Percentiles rank a stretch among this genome's conserved stretches.
These are phyloP conservation scores for Neopestalotiopsis clavispora DNA, from an alignment of 2,329 filamentous ascomycete species.

Conservation along the genomic window DNA sequence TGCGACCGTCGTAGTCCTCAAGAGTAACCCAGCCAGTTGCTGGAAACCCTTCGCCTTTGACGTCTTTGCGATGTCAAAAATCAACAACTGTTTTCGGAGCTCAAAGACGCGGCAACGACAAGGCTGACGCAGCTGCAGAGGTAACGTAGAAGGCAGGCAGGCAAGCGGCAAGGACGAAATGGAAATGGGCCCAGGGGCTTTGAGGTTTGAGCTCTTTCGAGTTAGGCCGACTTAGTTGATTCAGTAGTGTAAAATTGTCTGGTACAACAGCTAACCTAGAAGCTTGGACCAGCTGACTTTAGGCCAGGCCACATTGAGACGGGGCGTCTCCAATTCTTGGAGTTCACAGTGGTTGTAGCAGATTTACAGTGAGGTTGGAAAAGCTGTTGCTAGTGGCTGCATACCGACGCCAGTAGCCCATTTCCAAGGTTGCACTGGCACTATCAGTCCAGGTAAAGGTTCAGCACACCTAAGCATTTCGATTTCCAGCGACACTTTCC, in stretches of 20 bases:
- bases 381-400: no score
- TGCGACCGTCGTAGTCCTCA: neutral
- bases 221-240: neutral
- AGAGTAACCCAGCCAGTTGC: neutral
- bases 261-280: neutral
- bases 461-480: no score
- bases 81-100: conserved; percentile 35
- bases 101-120: conserved; percentile 29
- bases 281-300: neutral
- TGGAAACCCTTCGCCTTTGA: conserved; percentile 7
- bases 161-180: neutral
- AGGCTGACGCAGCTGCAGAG: conserved; percentile 18
- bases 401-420: no score
- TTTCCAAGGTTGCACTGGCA: no score
- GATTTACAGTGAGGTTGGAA: no score
- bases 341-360: no score
- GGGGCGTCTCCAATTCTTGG: neutral
- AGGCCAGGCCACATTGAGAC: neutral
- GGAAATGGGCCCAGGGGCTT: neutral
- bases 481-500: no score
- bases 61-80: neutral
- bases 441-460: no score
- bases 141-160: neutral
- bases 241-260: neutral
- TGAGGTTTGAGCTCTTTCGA: neutral